Percentiles rank a stretch among this genome's conserved stretches.
Evolutionary conservation across 1,284 basidiomycete genomes (phyloP).

Genomic region (Trichosporon inkin): DNA sequence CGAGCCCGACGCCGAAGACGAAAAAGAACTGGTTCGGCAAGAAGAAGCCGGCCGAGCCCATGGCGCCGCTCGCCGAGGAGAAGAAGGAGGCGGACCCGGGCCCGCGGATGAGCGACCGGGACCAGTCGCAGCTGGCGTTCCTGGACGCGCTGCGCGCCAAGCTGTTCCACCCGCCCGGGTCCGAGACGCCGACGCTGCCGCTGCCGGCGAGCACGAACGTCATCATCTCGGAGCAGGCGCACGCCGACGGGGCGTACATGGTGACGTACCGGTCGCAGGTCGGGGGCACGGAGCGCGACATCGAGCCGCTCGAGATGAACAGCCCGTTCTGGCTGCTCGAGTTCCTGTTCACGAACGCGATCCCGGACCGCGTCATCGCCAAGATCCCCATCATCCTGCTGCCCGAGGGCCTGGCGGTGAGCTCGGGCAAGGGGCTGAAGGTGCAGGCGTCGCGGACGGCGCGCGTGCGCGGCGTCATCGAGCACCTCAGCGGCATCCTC

Average conservation of each 20-base stretch:
- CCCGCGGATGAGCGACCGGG: constrained; percentile 38
- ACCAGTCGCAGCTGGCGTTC: constrained; percentile 51
- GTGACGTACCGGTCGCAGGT: constrained; percentile 72
- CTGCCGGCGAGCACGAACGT: constrained; percentile 65
- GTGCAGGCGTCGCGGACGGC: constrained; percentile 26
- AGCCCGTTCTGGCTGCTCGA: constrained; percentile 87
- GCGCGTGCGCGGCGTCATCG: constrained; percentile 22
- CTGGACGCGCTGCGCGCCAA: constrained; percentile 64
- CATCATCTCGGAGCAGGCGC: constrained; percentile 76
- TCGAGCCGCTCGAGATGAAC: constrained; percentile 64
- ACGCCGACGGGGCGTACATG: constrained; percentile 66
- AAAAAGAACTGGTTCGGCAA: constrained; percentile 55
- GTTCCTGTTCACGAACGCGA: constrained; percentile 61
- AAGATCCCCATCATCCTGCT: constrained; percentile 86
- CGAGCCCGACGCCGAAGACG: constrained; percentile 9
- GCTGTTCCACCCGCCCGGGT: constrained; percentile 65
- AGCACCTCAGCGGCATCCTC: constrained; percentile 15
- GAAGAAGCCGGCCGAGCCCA: constrained; percentile 52
- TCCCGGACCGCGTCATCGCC: constrained; percentile 56
- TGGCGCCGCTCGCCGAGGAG: constrained; percentile 39
- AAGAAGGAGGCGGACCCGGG: constrained; percentile 25
- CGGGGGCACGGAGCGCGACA: constrained; percentile 62
- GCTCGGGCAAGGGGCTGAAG: constrained; percentile 12
- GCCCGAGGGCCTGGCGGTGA: constrained; percentile 55
- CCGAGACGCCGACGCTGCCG: constrained; percentile 67